Percentiles rank a stretch among this genome's conserved stretches.
Evolutionary conservation across 2,329 filamentous ascomycete species (phyloP).

Genomic region (Fusarium heterosporum): DNA sequence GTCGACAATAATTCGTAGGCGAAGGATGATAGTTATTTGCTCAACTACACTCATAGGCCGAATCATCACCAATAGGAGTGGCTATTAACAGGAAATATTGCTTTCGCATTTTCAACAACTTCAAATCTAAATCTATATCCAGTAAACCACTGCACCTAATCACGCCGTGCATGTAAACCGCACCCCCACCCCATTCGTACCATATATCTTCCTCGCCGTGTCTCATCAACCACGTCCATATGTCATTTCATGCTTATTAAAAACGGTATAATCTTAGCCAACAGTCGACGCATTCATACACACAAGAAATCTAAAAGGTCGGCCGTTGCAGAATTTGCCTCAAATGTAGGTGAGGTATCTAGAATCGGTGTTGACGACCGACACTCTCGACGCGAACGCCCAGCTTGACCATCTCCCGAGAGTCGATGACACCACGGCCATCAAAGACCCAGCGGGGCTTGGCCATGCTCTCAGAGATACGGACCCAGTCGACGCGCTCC

Average conservation of each 20-base stretch:
- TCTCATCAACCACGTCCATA: conserved; percentile 46
- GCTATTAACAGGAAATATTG: conserved; percentile 34
- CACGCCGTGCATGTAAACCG: conserved; percentile 37
- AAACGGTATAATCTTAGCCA: conserved; percentile 47
- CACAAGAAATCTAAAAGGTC: conserved; percentile 43
- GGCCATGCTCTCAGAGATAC: conserved; percentile 61
- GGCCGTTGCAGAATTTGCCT: conserved; percentile 32
- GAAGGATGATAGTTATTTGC: neutral
- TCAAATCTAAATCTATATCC: conserved; percentile 48
- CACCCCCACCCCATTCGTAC: conserved; percentile 28
- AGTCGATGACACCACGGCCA: conserved; percentile 66
- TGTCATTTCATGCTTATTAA: conserved; percentile 51
- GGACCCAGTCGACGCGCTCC: conserved; percentile 64
- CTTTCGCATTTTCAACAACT: conserved; percentile 39
- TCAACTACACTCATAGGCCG: neutral
- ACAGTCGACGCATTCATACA: conserved; percentile 46
- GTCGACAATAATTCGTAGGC: neutral
- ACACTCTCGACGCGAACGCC: conserved; percentile 65
- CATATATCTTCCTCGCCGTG: conserved; percentile 37
- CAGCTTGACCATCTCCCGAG: conserved; percentile 60
- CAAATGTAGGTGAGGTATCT: conserved; percentile 25
- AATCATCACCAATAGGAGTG: neutral
- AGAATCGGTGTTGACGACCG: conserved; percentile 60
- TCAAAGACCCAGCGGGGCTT: conserved; percentile 69
- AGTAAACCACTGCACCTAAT: conserved; percentile 31